phyloP scores from a whole-genome alignment of 768 basidiomycete genomes.

The Amanita rubescens region DNA sequence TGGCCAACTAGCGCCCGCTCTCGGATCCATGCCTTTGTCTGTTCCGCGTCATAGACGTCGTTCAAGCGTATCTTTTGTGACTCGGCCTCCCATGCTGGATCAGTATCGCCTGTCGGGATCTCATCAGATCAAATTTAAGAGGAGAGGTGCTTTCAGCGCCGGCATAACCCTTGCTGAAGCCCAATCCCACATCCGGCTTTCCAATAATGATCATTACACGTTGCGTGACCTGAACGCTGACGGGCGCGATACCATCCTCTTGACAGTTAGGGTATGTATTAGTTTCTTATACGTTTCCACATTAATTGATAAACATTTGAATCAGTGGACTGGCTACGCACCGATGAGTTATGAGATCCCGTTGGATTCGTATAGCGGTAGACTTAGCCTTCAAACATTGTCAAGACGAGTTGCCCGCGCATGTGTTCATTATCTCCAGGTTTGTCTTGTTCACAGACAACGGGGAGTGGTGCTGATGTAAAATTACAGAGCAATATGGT shows the following conservation, averaged over 20 bases:
- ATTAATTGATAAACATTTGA: background rate
- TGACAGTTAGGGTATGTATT: slow-evolving; percentile 51
- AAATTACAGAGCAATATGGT: slow-evolving; percentile 53
- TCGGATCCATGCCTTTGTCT: background rate
- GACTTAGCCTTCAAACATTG: slow-evolving; percentile 58
- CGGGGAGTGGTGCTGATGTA: background rate
- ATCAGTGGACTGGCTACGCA: slow-evolving; percentile 63
- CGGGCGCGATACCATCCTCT: slow-evolving; percentile 45
- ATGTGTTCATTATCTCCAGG: slow-evolving; percentile 71
- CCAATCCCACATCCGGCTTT: slow-evolving; percentile 53
- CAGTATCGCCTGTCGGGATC: slow-evolving; percentile 42
- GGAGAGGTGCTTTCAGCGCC: slow-evolving; percentile 56
- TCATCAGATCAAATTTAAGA: slow-evolving; percentile 62
- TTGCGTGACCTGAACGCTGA: slow-evolving; percentile 63
- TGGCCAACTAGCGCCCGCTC: slow-evolving; percentile 28
- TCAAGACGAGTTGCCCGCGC: slow-evolving; percentile 63
- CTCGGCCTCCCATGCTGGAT: slow-evolving; percentile 30
- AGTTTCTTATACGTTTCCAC: background rate
- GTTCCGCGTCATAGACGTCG: slow-evolving; percentile 36
- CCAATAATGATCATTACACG: slow-evolving; percentile 55
- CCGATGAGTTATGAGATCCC: slow-evolving; percentile 73
- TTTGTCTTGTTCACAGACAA: slow-evolving; percentile 14
- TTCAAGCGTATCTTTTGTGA: slow-evolving; percentile 42
- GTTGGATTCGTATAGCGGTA: slow-evolving; percentile 57
- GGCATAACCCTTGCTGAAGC: slow-evolving; percentile 67